Evolutionary conservation across 176 grass and related monocot species (phyloP).

Genomic region (Themeda triandra): DNA sequence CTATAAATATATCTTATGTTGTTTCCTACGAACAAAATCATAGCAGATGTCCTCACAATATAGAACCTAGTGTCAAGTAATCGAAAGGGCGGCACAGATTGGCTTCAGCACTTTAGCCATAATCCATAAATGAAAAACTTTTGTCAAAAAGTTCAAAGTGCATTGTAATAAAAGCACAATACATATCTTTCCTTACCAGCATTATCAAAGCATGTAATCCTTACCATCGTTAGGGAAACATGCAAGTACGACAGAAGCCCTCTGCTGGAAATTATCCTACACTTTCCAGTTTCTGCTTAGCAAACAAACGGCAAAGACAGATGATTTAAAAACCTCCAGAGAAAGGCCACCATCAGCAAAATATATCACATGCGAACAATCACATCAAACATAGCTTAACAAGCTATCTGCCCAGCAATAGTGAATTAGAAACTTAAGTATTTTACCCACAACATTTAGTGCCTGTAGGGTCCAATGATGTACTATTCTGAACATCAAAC

Average conservation of each 20-base stretch:
- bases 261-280: conserved; percentile 48
- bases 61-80: not conserved
- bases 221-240: conserved; percentile 55
- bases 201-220: conserved; percentile 40
- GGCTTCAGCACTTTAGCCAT: not conserved
- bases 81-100: not conserved
- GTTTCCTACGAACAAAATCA: not conserved
- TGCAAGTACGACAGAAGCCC: conserved; percentile 38
- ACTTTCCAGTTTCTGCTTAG: conserved; percentile 71
- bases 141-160: conserved; percentile 19
- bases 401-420: not conserved
- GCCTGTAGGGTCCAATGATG: not conserved
- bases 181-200: conserved; percentile 54
- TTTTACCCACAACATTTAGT: not conserved
- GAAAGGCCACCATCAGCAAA: conserved; percentile 14
- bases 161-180: conserved; percentile 27
- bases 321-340: conserved; percentile 31
- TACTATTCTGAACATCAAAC: conserved; percentile 1
- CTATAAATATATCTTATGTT: not conserved
- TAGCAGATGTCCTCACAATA: not conserved
- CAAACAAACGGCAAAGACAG: conserved; percentile 54
- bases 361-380: conserved; percentile 7
- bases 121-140: not conserved
- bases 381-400: conserved; percentile 1
- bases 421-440: not conserved